Evolutionary conservation across 306 rosid species (phyloP).

Genomic region (Medicago ruthenica): DNA sequence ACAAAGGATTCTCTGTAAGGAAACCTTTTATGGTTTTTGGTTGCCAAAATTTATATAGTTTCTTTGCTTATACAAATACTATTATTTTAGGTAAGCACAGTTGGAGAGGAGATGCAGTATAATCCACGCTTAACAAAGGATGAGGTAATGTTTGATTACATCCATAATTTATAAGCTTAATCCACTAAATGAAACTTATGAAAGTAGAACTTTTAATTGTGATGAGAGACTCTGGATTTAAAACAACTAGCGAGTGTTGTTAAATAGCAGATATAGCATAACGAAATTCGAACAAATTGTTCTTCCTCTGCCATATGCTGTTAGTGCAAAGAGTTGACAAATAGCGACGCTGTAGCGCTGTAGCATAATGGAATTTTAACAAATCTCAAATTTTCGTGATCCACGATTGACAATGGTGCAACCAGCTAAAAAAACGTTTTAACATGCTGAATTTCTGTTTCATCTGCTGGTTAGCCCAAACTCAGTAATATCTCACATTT

Average conservation of each 20-base stretch:
- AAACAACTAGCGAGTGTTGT: not conserved
- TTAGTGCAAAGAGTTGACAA: not conserved
- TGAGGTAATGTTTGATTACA: slow-evolving; percentile 59
- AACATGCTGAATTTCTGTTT: not conserved
- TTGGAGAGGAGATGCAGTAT: slow-evolving; percentile 77
- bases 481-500: slow-evolving; percentile 34
- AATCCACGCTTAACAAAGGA: slow-evolving; percentile 84
- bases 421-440: slow-evolving; percentile 5
- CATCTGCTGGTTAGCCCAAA: slow-evolving; percentile 27
- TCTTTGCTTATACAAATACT: slow-evolving; percentile 42
- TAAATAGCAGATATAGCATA: not conserved
- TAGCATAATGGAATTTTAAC: not conserved
- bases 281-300: not conserved
- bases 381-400: not conserved
- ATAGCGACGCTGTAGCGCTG: not conserved
- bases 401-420: not conserved
- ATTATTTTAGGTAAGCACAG: slow-evolving; percentile 79
- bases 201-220: too few species aligned
- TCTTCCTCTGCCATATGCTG: not conserved
- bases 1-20: slow-evolving; percentile 88
- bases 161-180: slow-evolving; percentile 23
- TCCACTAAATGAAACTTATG: slow-evolving; percentile 15
- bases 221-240: not conserved
- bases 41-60: slow-evolving; percentile 7
- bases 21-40: slow-evolving; percentile 29